These are phyloP conservation scores for Schoenoplectus triqueter DNA, from an alignment of 202 grass and related monocot genomes.

Conservation along the genomic window DNA sequence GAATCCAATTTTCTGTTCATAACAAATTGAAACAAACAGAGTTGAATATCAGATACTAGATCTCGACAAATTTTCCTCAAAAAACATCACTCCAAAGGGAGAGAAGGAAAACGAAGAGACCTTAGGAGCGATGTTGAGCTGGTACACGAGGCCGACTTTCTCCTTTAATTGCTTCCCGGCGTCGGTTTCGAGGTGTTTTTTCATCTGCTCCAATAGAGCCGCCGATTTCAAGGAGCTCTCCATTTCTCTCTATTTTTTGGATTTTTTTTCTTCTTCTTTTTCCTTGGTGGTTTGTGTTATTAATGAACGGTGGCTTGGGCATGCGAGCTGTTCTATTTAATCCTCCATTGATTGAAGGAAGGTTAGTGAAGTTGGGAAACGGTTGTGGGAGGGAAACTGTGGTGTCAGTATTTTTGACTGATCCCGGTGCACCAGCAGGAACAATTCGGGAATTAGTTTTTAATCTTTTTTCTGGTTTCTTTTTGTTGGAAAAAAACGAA, in stretches of 20 bases:
- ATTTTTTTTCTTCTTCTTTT: too few relatives aligned
- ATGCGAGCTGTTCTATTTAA: constrained; percentile 15
- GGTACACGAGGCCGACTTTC: constrained; percentile 87
- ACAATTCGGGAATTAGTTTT: background rate
- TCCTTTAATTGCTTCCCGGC: constrained; percentile 66
- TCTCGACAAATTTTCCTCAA: background rate
- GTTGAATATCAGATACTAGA: background rate
- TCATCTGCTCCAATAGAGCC: constrained; percentile 72
- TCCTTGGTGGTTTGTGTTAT: background rate
- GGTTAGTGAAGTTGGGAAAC: constrained; percentile 9
- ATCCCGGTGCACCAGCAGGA: background rate
- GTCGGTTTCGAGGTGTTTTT: constrained; percentile 65
- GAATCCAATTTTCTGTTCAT: constrained; percentile 63
- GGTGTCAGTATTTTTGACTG: constrained; percentile 17
- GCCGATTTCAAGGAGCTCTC: constrained; percentile 74
- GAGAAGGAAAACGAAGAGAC: constrained; percentile 21
- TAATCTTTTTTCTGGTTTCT: background rate
- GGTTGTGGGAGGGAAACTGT: constrained; percentile 20
- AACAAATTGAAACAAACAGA: constrained; percentile 9
- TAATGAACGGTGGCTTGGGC: constrained; percentile 9
- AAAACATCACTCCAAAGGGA: background rate
- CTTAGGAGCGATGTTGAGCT: constrained; percentile 90
- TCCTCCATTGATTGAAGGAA: constrained; percentile 31
- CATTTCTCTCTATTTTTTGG: constrained; percentile 42
- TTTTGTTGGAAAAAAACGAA: background rate